These are phyloP conservation scores for Solanum piurae DNA, from an alignment of 257 asterid species.

Conservation along the genomic window DNA sequence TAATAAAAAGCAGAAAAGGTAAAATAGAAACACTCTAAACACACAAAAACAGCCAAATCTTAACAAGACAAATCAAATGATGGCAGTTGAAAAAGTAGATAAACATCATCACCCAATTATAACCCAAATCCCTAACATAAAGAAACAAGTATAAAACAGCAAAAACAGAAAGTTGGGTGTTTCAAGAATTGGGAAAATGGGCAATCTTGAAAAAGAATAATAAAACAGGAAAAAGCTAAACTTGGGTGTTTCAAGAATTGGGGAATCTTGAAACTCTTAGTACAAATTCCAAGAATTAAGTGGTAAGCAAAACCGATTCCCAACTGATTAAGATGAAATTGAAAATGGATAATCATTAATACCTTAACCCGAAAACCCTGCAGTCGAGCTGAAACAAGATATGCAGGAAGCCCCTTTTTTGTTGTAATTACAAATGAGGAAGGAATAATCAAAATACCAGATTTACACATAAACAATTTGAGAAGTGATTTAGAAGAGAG, in stretches of 20 bases:
- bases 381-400: neutral
- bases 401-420: neutral
- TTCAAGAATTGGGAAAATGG: neutral
- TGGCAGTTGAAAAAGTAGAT: neutral
- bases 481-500: neutral
- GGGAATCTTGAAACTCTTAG: neutral
- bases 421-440: neutral
- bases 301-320: neutral
- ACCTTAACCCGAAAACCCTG: neutral
- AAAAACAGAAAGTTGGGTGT: neutral
- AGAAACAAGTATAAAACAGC: neutral
- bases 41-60: neutral
- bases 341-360: neutral
- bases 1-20: neutral
- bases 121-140: neutral
- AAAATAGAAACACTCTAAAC: neutral
- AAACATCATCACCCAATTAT: neutral
- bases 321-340: neutral
- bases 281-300: neutral
- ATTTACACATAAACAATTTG: neutral
- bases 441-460: neutral
- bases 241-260: neutral
- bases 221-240: neutral
- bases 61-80: neutral
- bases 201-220: neutral